Base-by-base conservation (phyloP, 2,329 filamentous ascomycete species). In the Pseudopithomyces chartarum region DNA sequence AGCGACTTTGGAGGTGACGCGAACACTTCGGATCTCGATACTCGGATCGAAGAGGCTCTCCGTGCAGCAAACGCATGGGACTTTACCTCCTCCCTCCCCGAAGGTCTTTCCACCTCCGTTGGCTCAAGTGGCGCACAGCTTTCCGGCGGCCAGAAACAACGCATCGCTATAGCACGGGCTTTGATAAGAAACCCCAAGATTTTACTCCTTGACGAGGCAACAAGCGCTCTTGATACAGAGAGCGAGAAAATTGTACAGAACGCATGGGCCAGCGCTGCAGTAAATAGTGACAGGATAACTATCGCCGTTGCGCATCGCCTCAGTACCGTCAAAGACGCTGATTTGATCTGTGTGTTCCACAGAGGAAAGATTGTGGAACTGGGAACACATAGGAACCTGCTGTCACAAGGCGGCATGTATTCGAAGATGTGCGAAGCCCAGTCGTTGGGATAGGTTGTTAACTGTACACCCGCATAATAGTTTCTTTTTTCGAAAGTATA, bases 321-420 rank as follows among this genome's bases (percentile, higher is more conserved):
- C 13, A 92, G 88, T 70, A 97, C 94, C 0, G 97, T 97, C 61
- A 92, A 97, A 72, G 94, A 95, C 73, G 94, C 94, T 1, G 94
- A 98, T 73, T 79, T 92, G 52, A 97, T 97, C 68, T 95, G 95
- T 65, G 93, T 98, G 6, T 94, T 98, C 72, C 92, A 96, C 73
- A 88, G 90, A 67, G 94, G 94, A 5, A 83, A 85, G 54, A 86
- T 97, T 46, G 90, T 92, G 1, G 94, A 97, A 79, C 84, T 85
- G 61, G 94, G 94, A 3, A 94, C 62, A 2, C 79, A 80, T 63
- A n/a, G n/a, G n/a, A n/a, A n/a, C n/a, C n/a, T n/a, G n/a, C n/a
- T n/a, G n/a, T n/a, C n/a, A n/a, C n/a, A n/a, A n/a, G n/a, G n/a
- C n/a, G n/a, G n/a, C n/a, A n/a, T n/a, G n/a, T n/a, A n/a, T n/a